These are phyloP conservation scores for Symbiodinium pilosum DNA, from an alignment of 73 alveolate genomes.

Conservation along the genomic window DNA sequence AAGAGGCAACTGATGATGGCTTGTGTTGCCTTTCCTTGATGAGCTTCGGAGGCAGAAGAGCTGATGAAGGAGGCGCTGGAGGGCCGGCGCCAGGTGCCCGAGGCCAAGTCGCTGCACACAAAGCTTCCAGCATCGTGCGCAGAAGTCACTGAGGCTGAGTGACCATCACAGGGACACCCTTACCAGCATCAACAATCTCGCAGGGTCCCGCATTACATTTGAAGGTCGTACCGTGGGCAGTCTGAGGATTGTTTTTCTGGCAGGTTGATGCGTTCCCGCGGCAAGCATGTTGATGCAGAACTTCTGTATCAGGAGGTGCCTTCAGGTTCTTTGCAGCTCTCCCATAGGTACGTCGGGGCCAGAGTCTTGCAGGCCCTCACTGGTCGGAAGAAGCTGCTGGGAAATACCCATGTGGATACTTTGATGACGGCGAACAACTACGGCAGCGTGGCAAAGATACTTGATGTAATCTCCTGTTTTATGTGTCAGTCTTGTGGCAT, in stretches of 20 bases:
- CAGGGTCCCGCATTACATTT: conserved; percentile 12
- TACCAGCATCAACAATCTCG: conserved; percentile 67
- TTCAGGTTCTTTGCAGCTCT: background rate
- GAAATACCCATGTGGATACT: conserved; percentile 38
- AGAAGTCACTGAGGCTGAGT: background rate
- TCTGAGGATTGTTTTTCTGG: background rate
- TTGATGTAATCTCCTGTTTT: too few relatives aligned
- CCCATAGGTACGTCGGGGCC: background rate
- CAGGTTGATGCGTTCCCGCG: conserved; percentile 32
- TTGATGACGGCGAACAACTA: conserved; percentile 78
- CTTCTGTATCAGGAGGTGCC: conserved; percentile 36
- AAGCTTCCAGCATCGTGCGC: background rate
- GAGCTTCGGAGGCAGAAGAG: conserved; percentile 19
- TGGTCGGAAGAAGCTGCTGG: conserved; percentile 59
- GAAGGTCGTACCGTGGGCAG: background rate
- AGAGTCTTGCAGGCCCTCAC: background rate
- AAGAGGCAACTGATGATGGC: conserved; percentile 1
- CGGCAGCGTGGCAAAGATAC: background rate
- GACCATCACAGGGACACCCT: conserved; percentile 39
- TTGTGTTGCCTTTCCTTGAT: background rate
- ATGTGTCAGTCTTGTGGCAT: background rate
- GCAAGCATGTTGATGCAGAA: conserved; percentile 35
- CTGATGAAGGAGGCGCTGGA: conserved; percentile 60
- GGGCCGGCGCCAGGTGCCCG: conserved; percentile 29
- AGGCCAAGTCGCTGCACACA: background rate